A percentile compares a stretch with the other conserved stretches of the same genome.
phyloP scores from a whole-genome alignment of 2,329 filamentous ascomycete genomes.

The Lasiodiplodia gonubiensis region DNA sequence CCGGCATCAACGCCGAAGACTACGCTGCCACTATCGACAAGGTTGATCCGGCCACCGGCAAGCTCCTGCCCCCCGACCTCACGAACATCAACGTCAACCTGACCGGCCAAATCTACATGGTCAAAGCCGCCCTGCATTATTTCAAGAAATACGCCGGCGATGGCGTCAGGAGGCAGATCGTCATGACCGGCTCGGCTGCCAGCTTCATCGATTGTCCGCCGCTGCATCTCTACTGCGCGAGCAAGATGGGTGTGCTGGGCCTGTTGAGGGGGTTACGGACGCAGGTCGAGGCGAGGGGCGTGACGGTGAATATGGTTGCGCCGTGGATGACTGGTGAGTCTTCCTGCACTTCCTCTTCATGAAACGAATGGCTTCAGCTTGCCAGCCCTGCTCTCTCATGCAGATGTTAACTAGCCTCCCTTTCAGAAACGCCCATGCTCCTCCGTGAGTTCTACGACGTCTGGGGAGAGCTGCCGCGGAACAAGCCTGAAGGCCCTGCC shows the following conservation, averaged over 20 bases:
- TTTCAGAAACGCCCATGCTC: constrained; percentile 28
- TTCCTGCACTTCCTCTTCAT: background rate
- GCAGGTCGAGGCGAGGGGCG: constrained; percentile 32
- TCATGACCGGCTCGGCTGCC: constrained; percentile 35
- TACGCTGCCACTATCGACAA: constrained; percentile 27
- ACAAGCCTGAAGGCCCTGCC: constrained; percentile 35
- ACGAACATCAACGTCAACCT: constrained; percentile 36
- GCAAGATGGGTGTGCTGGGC: constrained; percentile 37
- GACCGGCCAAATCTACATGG: constrained; percentile 33
- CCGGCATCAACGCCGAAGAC: constrained; percentile 29
- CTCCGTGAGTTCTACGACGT: constrained; percentile 28
- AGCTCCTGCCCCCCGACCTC: constrained; percentile 31
- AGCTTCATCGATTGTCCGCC: constrained; percentile 36
- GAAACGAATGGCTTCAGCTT: too few relatives aligned
- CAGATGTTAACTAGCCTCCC: too few relatives aligned
- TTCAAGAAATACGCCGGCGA: constrained; percentile 31
- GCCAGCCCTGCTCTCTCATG: too few relatives aligned
- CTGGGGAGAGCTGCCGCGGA: constrained; percentile 35
- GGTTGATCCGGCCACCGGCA: constrained; percentile 29
- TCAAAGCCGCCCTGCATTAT: constrained; percentile 36
- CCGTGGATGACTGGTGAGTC: constrained; percentile 39
- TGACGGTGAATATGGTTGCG: constrained; percentile 36
- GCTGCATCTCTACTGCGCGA: constrained; percentile 35
- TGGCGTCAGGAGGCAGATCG: constrained; percentile 30
- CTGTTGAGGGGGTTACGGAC: constrained; percentile 35